A percentile compares a stretch with the other conserved stretches of the same genome.
Conservation (phyloP, 1,284 basidiomycete genomes). For the Porogramme epimiltina region DNA sequence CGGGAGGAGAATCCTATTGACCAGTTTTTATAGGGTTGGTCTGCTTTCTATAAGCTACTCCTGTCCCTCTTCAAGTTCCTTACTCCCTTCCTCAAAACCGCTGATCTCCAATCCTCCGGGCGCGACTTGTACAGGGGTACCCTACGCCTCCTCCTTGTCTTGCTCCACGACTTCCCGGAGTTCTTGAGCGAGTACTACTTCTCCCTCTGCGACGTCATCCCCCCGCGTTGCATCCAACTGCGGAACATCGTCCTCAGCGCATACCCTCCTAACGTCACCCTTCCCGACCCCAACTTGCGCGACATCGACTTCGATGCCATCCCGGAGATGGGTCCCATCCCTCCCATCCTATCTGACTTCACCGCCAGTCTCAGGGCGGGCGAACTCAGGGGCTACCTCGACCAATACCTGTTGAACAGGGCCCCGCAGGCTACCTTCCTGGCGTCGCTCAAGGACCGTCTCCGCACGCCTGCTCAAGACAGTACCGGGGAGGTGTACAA, state of each 20-base stretch:
- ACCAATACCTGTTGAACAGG: slow-evolving; percentile 80
- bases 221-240: slow-evolving; percentile 92
- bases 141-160: slow-evolving; percentile 87
- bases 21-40: slow-evolving; percentile 71
- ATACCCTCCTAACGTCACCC: slow-evolving; percentile 84
- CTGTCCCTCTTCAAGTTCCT: slow-evolving; percentile 95
- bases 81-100: slow-evolving; percentile 85
- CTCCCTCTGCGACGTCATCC: slow-evolving; percentile 91
- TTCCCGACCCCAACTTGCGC: slow-evolving; percentile 88
- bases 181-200: slow-evolving; percentile 98
- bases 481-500: slow-evolving; percentile 77
- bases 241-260: slow-evolving; percentile 97
- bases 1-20: no score
- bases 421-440: slow-evolving; percentile 66
- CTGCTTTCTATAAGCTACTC: slow-evolving; percentile 93
- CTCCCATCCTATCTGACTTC: slow-evolving; percentile 91
- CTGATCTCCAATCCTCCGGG: slow-evolving; percentile 82
- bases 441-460: slow-evolving; percentile 78
- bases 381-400: slow-evolving; percentile 78
- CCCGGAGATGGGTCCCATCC: slow-evolving; percentile 89
- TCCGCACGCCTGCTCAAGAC: slow-evolving; percentile 60
- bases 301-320: slow-evolving; percentile 72
- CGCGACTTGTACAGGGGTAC: slow-evolving; percentile 93
- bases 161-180: slow-evolving; percentile 98
- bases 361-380: slow-evolving; percentile 77